Evolutionary conservation across 768 basidiomycete genomes (phyloP).

Genomic region (Xerocomellus chrysenteron): DNA sequence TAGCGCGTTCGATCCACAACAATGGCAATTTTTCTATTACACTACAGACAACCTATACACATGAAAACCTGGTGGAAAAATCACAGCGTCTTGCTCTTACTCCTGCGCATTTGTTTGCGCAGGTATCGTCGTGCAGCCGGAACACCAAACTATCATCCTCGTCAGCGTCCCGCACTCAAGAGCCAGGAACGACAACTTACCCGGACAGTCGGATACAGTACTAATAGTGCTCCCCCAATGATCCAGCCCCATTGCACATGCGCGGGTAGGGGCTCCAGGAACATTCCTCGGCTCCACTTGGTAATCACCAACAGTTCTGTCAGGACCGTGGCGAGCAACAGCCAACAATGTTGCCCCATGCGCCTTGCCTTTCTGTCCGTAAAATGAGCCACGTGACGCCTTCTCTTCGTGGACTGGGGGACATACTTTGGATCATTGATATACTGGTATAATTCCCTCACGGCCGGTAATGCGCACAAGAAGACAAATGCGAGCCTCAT

Average conservation of each 20-base stretch:
- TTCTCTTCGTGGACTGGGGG: neutral
- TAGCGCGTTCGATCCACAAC: conserved; percentile 16
- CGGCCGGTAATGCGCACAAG: conserved; percentile 83
- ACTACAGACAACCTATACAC: neutral
- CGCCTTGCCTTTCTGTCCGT: conserved; percentile 68
- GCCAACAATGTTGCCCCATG: conserved; percentile 90
- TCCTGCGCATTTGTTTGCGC: conserved; percentile 32
- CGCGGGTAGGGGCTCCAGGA: conserved; percentile 59
- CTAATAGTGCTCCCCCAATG: conserved; percentile 54
- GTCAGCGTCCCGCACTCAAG: conserved; percentile 8
- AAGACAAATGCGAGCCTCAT: conserved; percentile 71
- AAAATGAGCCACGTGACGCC: conserved; percentile 1
- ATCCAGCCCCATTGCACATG: conserved; percentile 66
- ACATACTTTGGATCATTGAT: conserved; percentile 77
- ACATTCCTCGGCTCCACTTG: conserved; percentile 81
- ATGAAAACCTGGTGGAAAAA: neutral
- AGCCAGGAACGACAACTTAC: conserved; percentile 39
- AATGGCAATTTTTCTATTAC: neutral
- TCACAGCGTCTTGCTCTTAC: conserved; percentile 34
- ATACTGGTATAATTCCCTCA: conserved; percentile 81
- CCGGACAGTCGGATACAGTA: conserved; percentile 67
- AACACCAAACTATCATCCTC: conserved; percentile 56
- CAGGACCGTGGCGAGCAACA: conserved; percentile 79
- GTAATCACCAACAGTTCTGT: conserved; percentile 79
- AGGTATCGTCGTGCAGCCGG: conserved; percentile 57